These are phyloP conservation scores for Niebla homalea DNA, from an alignment of 495 filamentous ascomycete genomes.

Conservation along the genomic window DNA sequence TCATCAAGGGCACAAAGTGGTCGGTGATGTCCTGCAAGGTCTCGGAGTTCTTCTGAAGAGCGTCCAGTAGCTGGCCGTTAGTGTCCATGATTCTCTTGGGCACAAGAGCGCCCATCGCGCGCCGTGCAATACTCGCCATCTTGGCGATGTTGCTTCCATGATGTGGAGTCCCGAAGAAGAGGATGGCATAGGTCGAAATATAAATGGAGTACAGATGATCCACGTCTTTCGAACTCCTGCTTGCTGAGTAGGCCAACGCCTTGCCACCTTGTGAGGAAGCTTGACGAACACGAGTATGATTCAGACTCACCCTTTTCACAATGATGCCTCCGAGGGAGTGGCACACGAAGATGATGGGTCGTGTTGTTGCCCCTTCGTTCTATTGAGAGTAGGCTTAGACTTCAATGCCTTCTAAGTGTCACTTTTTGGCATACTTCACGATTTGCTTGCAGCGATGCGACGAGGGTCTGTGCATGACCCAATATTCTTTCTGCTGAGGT, in stretches of 20 bases:
- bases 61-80: constrained; percentile 15
- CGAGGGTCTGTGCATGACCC: constrained; percentile 20
- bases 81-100: constrained; percentile 12
- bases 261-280: background rate
- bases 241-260: constrained; percentile 10
- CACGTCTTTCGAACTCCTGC: background rate
- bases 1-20: constrained; percentile 29
- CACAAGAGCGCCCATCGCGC: constrained; percentile 8
- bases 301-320: constrained; percentile 6
- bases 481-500: constrained; percentile 13
- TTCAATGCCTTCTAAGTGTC: background rate
- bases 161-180: constrained; percentile 30
- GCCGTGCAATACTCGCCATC: constrained; percentile 6
- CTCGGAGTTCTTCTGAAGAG: constrained; percentile 24
- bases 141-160: constrained; percentile 13
- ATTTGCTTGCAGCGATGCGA: constrained; percentile 13
- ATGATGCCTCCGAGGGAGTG: constrained; percentile 10
- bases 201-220: constrained; percentile 22
- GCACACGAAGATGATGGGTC: constrained; percentile 8
- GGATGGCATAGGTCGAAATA: constrained; percentile 22
- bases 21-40: constrained; percentile 30
- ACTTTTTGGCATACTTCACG: constrained; percentile 1
- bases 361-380: constrained; percentile 5
- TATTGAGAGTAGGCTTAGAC: background rate
- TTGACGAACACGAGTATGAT: background rate